Base-by-base conservation (phyloP, 805 yeast species). In the Lipomyces spencermartinsiae region DNA sequence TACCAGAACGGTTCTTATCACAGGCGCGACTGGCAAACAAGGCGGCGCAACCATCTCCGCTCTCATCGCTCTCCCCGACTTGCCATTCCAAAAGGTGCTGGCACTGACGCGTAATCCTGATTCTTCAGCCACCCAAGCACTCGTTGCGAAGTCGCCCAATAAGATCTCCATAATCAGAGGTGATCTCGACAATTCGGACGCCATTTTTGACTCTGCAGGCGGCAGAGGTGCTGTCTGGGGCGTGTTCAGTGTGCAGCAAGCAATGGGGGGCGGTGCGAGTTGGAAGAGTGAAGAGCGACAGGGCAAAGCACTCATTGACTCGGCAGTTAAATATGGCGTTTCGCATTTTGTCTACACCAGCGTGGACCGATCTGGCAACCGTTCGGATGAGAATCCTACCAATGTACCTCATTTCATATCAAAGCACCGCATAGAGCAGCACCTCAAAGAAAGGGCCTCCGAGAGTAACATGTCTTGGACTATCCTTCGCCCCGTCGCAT, bases 401-500 rank as follows among this genome's bases (percentile, higher is more conserved):
- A 31, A 60, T 14, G 4, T 60, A 8, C 63, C 63, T n/a, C 63
- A 60, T n/a, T 60, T 60, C 39, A 31, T n/a, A 16, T 46, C 39
- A 16, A 60, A 60, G 43, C 46, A 60, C 16, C 49, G 31, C 51
- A 60, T 60, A 19, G 63, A 60, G 58, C 34, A 60, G 22, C 39
- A 60, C 12, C 51, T 60, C 59, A 51, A 46, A 9, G 63, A 43
- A 19, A 10, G 8, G 8, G 31, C 62, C 9, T n/a, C 33, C 12
- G n/a, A 22, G 14, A 22, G 25, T 8, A 8, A 8, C 22, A 60
- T 60, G 63, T 29, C 19, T n/a, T 60, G 63, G 63, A 43, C 46
- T 33, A 43, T 60, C n/a, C 35, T 60, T 19, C 63, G 63, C 16
- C 63, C 63, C 9, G 63, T 46, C 8, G 63, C 57, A 14, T 60